These are phyloP conservation scores for Ilyonectria robusta DNA, from an alignment of 2,329 filamentous ascomycete genomes.

Conservation along the genomic window DNA sequence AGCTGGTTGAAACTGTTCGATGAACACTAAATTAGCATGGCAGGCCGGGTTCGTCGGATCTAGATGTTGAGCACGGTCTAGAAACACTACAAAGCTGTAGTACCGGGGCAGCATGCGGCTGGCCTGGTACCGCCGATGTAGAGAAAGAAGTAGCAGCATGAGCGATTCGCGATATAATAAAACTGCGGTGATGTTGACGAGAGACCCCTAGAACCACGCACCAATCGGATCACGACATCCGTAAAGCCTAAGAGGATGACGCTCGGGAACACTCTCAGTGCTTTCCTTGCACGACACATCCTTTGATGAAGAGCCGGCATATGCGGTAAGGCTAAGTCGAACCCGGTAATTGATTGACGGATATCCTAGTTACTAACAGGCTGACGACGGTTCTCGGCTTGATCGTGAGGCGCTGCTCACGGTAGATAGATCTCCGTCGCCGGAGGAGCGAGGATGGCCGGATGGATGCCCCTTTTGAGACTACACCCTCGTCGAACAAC, in stretches of 20 bases:
- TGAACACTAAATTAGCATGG: slow-evolving; percentile 11
- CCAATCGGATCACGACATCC: background rate
- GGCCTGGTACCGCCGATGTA: background rate
- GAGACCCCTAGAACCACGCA: background rate
- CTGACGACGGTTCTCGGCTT: slow-evolving; percentile 5
- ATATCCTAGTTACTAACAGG: background rate
- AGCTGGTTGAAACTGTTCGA: background rate
- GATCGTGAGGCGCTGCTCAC: background rate
- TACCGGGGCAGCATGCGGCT: background rate
- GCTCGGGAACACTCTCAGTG: background rate
- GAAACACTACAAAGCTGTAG: background rate
- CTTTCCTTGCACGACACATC: background rate
- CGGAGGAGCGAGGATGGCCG: slow-evolving; percentile 1
- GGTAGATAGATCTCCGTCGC: slow-evolving; percentile 1
- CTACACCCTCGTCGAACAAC: slow-evolving; percentile 3
- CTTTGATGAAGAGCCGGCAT: slow-evolving; percentile 19
- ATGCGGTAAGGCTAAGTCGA: slow-evolving; percentile 17
- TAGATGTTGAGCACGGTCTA: background rate
- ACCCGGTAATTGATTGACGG: slow-evolving; percentile 20
- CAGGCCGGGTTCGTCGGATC: slow-evolving; percentile 5
- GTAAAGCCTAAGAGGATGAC: background rate
- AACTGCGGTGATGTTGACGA: background rate
- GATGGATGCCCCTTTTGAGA: slow-evolving; percentile 6
- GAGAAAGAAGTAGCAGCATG: background rate
- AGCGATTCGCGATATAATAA: background rate